Evolutionary conservation across 2,329 filamentous ascomycete genomes (phyloP).

Genomic region (Cadophora malorum): DNA sequence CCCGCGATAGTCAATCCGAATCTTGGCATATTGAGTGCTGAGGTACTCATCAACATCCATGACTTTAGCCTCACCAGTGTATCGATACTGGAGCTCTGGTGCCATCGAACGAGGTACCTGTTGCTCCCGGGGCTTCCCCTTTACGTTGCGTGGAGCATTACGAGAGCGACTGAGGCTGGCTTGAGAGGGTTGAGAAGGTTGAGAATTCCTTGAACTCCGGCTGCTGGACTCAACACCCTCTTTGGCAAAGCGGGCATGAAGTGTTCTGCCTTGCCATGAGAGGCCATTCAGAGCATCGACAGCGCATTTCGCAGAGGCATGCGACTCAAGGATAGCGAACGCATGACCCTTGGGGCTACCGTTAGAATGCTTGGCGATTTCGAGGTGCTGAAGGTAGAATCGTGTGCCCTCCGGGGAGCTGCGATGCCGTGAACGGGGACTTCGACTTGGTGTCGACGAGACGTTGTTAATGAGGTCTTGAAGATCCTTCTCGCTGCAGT

Average conservation of each 20-base stretch:
- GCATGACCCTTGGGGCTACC: conserved; percentile 33
- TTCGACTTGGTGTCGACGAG: neutral
- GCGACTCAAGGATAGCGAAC: conserved; percentile 31
- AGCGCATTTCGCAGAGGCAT: conserved; percentile 24
- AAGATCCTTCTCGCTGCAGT: conserved; percentile 19
- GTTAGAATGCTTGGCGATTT: conserved; percentile 27
- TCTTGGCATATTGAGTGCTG: neutral
- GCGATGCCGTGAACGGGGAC: neutral
- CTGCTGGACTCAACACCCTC: conserved; percentile 25
- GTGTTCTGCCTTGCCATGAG: conserved; percentile 15
- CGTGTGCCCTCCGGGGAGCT: neutral
- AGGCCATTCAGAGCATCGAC: conserved; percentile 22
- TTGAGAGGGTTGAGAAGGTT: neutral
- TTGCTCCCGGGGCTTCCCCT: neutral
- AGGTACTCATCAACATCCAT: neutral
- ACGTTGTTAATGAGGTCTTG: conserved; percentile 23
- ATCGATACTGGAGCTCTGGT: neutral
- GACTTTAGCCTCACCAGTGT: neutral
- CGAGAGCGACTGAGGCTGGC: neutral
- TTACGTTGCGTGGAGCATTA: neutral
- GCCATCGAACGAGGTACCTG: neutral
- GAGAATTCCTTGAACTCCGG: neutral
- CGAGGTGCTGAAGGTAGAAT: conserved; percentile 23
- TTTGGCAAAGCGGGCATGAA: conserved; percentile 29
- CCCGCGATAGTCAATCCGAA: neutral